Percentiles rank a stretch among this genome's conserved stretches.
Evolutionary conservation across 129 eudicot genomes (phyloP).

Genomic region (Deinandra increscens): DNA sequence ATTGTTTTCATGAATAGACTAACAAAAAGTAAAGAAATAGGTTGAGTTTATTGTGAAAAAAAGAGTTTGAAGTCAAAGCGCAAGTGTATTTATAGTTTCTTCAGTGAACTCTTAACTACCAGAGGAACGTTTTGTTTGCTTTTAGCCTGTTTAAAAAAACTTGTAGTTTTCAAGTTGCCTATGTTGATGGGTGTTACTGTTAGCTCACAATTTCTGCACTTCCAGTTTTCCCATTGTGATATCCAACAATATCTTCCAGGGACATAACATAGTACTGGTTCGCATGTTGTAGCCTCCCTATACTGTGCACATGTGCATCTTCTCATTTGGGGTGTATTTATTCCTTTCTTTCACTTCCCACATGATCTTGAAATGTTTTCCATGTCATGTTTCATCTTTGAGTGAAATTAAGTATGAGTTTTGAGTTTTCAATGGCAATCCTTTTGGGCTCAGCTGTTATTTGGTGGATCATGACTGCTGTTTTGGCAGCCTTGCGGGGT

Average conservation of each 20-base stretch:
- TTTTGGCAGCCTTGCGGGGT: not conserved
- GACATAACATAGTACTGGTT: not conserved
- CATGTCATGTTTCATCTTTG: conserved; percentile 5
- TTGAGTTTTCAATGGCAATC: not conserved
- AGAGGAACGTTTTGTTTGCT: not conserved
- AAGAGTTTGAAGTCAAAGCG: not conserved
- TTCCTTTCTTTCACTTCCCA: too few species aligned
- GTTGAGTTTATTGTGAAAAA: not conserved
- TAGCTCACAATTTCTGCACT: too few species aligned
- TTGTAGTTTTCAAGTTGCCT: not conserved
- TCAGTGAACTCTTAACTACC: not conserved
- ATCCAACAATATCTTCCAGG: not conserved
- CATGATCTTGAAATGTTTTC: conserved; percentile 11
- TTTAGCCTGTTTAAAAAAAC: conserved; percentile 1
- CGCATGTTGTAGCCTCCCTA: conserved; percentile 5
- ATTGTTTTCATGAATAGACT: not conserved
- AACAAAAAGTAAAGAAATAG: not conserved
- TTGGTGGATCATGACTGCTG: not conserved
- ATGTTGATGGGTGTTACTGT: not conserved
- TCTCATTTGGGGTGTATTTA: not conserved
- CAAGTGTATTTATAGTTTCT: not conserved
- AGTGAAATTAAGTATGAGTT: conserved; percentile 5
- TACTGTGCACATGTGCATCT: not conserved
- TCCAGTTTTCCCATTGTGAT: not conserved
- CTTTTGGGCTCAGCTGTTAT: not conserved